Evolutionary conservation across 805 yeast genomes (phyloP).

Genomic region (Tetrapisispora taiwanensis): DNA sequence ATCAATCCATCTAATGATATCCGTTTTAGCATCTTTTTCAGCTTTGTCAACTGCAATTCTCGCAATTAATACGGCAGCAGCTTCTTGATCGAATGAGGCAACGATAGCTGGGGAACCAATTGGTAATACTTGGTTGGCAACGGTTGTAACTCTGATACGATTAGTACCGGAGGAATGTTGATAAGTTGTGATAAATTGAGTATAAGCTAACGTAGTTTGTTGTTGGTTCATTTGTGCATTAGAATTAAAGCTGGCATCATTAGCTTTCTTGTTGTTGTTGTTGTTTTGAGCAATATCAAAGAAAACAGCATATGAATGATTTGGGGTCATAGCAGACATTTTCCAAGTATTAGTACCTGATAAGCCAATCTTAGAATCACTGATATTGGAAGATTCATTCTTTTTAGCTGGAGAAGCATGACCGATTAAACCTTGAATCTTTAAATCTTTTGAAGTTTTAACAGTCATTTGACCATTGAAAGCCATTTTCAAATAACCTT

Average conservation of each 20-base stretch:
- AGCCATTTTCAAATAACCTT: constrained; percentile 79
- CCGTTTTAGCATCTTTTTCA: constrained; percentile 80
- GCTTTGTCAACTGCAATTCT: constrained; percentile 81
- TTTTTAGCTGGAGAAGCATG: constrained; percentile 71
- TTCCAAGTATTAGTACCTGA: constrained; percentile 89
- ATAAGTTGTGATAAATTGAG: constrained; percentile 85
- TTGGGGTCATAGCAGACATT: constrained; percentile 75
- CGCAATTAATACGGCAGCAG: constrained; percentile 91
- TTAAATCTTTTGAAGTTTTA: constrained; percentile 76
- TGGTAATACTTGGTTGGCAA: constrained; percentile 43
- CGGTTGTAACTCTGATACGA: constrained; percentile 84
- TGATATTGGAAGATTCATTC: constrained; percentile 49
- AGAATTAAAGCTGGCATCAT: constrained; percentile 7
- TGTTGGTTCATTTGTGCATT: constrained; percentile 19
- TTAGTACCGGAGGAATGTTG: constrained; percentile 92
- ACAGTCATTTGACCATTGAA: constrained; percentile 84
- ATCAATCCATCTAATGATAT: constrained; percentile 90
- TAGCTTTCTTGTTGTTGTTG: constrained; percentile 27
- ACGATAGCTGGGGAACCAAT: constrained; percentile 47
- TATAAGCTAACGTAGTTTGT: constrained; percentile 30
- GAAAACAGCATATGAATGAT: constrained; percentile 79
- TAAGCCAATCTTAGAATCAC: constrained; percentile 88
- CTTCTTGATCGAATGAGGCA: constrained; percentile 90
- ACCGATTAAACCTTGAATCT: constrained; percentile 88
- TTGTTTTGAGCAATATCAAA: constrained; percentile 59